These are phyloP conservation scores for Lactifluus piperatus DNA, from an alignment of 768 basidiomycete species.

Conservation along the genomic window DNA sequence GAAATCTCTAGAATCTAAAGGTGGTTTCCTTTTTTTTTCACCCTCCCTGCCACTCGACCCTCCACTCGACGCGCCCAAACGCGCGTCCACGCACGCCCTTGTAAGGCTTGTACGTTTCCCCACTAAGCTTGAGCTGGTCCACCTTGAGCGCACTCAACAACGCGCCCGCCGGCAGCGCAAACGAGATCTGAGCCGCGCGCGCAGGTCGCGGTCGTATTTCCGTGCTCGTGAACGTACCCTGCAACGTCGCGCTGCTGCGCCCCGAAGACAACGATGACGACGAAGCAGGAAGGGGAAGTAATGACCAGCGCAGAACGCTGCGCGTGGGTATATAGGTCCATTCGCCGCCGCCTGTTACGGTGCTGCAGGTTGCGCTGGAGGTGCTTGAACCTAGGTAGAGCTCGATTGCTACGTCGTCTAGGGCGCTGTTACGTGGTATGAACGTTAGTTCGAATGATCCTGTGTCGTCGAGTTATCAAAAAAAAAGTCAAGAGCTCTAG, in stretches of 20 bases:
- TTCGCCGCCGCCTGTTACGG: conserved; percentile 51
- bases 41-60: conserved; percentile 22
- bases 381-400: conserved; percentile 70
- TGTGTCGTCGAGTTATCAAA: too few relatives aligned
- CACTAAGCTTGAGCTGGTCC: conserved; percentile 72
- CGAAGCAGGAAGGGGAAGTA: conserved; percentile 50
- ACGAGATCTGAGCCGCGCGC: conserved; percentile 63
- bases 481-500: too few relatives aligned
- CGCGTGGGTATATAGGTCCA: conserved; percentile 71
- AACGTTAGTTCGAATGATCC: conserved; percentile 46
- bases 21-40: too few relatives aligned
- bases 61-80: conserved; percentile 60
- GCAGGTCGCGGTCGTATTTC: conserved; percentile 50
- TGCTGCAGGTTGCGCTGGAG: conserved; percentile 61
- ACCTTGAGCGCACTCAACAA: conserved; percentile 78
- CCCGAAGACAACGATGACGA: conserved; percentile 38
- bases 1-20: too few relatives aligned
- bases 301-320: conserved; percentile 69
- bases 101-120: conserved; percentile 83
- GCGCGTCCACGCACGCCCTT: conserved; percentile 76
- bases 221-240: conserved; percentile 58
- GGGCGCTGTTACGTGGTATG: conserved; percentile 35
- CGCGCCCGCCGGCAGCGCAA: conserved; percentile 51
- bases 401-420: conserved; percentile 67
- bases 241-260: conserved; percentile 45